Evolutionary conservation across 148 eudicot genomes (phyloP), one percentile per base, ranked within the genome.

Genomic region (Limonium bicolor): DNA sequence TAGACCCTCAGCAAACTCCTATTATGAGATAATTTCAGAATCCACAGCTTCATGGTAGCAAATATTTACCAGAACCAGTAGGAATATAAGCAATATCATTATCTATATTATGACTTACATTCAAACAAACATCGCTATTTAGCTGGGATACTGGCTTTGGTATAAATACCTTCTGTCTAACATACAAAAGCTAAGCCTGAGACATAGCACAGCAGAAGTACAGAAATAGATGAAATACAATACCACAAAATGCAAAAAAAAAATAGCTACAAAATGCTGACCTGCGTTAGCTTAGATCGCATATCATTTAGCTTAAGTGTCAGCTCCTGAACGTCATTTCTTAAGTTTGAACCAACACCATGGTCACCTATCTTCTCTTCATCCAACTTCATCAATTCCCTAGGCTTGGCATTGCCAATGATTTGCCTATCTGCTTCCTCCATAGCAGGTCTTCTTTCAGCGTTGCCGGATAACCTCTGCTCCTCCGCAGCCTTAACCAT

Each of bases 201-300:
- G n/a, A n/a, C n/a, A n/a, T n/a, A n/a, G n/a, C n/a, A n/a, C n/a
- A n/a, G n/a, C n/a, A n/a, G n/a, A n/a, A n/a, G n/a, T n/a, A n/a
- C n/a, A 29, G 34, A 22, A 4, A 27, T 13, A 22, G 23, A 38
- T 13, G 36, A 2, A 20, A 13, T 6, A 11, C 14, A n/a, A 10
- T 3, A 10, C 11, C 3, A 34, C 4, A 16, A n/a, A n/a, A n/a
- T n/a, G n/a, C n/a, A n/a, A n/a, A n/a, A n/a, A n/a, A n/a, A n/a
- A n/a, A n/a, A n/a, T n/a, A n/a, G n/a, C n/a, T n/a, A n/a, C n/a
- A 13, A 10, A 51, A 59, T 39, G 41, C 53, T 40, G 24, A 80
- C 90, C 83, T 76, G 68, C 20, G 34, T 58, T 36, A 76, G 60
- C 55, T 70, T 73, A 51, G 53, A 50, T 43, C 61, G 72, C 55